A percentile compares a stretch with the other conserved stretches of the same genome.
phyloP scores from a whole-genome alignment of 805 yeast species.

The Torulaspora maleeae region DNA sequence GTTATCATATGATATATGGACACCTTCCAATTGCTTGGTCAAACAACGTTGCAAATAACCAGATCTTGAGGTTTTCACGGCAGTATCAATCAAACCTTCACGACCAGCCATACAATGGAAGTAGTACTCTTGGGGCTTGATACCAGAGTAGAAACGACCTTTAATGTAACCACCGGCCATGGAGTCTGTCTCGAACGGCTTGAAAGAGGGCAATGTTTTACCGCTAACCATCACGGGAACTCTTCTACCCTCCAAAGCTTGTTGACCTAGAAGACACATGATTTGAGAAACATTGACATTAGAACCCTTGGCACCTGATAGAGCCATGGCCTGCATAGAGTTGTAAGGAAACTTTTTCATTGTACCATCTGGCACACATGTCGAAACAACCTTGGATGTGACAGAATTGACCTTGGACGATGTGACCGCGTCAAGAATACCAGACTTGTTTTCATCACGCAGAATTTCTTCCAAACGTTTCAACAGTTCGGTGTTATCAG shows the following conservation, averaged over 20 bases:
- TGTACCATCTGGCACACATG: conserved; percentile 94
- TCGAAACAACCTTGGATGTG: conserved; percentile 89
- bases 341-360: conserved; percentile 93
- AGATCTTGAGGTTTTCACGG: conserved; percentile 96
- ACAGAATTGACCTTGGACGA: conserved; percentile 88
- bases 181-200: conserved; percentile 94
- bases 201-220: conserved; percentile 93
- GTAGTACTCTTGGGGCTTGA: conserved; percentile 96
- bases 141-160: conserved; percentile 96
- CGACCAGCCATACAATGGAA: conserved; percentile 99
- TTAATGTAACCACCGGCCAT: conserved; percentile 98
- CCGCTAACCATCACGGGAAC: conserved; percentile 99
- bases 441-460: conserved; percentile 88
- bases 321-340: conserved; percentile 98
- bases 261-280: conserved; percentile 98
- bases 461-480: conserved; percentile 89
- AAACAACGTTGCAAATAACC: conserved; percentile 98
- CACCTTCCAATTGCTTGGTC: conserved; percentile 97
- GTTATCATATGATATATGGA: conserved; percentile 88
- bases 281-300: conserved; percentile 97
- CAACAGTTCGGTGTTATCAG: conserved; percentile 69
- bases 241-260: conserved; percentile 98
- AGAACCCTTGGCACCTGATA: conserved; percentile 99
- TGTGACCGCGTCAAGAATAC: conserved; percentile 91
- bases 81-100: conserved; percentile 99